These are phyloP conservation scores for Hylodesmum podocarpum DNA, from an alignment of 306 rosid genomes.

Conservation along the genomic window DNA sequence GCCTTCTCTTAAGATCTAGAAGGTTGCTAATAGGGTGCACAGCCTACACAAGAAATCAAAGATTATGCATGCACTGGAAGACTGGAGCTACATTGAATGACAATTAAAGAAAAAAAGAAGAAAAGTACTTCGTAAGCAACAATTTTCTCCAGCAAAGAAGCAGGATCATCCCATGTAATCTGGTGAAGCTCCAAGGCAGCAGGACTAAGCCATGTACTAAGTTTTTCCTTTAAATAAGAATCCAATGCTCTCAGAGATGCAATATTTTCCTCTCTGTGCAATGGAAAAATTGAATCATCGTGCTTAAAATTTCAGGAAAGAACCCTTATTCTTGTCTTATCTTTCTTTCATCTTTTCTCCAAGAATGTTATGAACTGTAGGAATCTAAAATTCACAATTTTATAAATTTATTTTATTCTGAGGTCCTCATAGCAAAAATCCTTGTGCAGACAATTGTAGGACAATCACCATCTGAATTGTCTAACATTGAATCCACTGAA, in stretches of 20 bases:
- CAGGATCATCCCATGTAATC: conserved; percentile 96
- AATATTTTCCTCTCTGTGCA: conserved; percentile 70
- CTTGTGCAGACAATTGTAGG: conserved; percentile 9
- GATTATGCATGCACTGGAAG: conserved; percentile 15
- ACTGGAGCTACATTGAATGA: conserved; percentile 11
- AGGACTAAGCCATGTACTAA: conserved; percentile 90
- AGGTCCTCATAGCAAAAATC: conserved; percentile 3
- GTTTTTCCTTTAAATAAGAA: conserved; percentile 84
- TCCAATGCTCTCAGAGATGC: conserved; percentile 83
- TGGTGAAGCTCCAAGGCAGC: conserved; percentile 97
- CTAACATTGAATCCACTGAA: conserved; percentile 18
- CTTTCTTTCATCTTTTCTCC: not conserved
- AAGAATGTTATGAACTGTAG: conserved; percentile 5
- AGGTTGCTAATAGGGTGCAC: conserved; percentile 98
- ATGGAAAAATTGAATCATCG: conserved; percentile 30
- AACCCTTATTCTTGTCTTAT: conserved; percentile 15
- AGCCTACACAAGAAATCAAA: conserved; percentile 59
- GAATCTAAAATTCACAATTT: not conserved
- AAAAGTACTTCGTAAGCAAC: conserved; percentile 86
- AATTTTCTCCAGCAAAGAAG: conserved; percentile 94
- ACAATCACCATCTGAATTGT: not conserved
- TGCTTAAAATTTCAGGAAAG: conserved; percentile 25
- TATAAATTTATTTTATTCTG: not conserved
- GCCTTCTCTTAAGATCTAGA: conserved; percentile 96
- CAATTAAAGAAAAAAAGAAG: conserved; percentile 25